Percentiles rank a stretch among this genome's conserved stretches.
Evolutionary conservation across 164 flowering plant genomes (phyloP).

Genomic region (Taxillus chinensis): DNA sequence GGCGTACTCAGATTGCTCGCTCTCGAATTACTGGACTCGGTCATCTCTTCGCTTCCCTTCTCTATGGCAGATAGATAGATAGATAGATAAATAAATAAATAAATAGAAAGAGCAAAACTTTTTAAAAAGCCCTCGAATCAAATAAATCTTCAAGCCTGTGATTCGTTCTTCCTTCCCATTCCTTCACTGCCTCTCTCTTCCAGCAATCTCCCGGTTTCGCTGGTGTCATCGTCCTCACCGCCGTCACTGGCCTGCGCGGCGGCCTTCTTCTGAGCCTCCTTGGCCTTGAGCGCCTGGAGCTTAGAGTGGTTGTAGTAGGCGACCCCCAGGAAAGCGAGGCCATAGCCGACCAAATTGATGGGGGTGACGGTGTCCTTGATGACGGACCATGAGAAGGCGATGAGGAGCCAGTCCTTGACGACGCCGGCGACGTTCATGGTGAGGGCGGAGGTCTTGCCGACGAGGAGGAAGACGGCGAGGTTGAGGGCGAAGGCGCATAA

Average conservation of each 20-base stretch:
- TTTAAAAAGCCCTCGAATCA: not conserved
- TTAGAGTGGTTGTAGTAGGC: constrained; percentile 36
- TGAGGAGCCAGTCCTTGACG: constrained; percentile 41
- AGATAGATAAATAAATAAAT: not conserved
- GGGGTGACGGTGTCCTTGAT: constrained; percentile 35
- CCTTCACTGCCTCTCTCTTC: constrained; percentile 27
- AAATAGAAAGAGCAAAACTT: not conserved
- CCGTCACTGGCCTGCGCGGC: constrained; percentile 21
- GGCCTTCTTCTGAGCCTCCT: constrained; percentile 42
- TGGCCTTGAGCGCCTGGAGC: constrained; percentile 35
- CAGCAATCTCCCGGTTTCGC: constrained; percentile 22
- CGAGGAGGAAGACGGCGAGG: constrained; percentile 31
- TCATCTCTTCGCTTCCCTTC: not conserved
- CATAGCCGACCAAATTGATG: constrained; percentile 35
- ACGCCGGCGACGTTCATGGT: constrained; percentile 48
- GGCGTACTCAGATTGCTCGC: not conserved
- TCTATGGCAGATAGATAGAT: not conserved
- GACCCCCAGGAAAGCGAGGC: constrained; percentile 36
- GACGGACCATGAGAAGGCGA: constrained; percentile 42
- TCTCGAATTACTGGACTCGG: not conserved
- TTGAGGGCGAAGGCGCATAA: constrained; percentile 35
- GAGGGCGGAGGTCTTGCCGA: constrained; percentile 38
- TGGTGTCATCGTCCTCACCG: constrained; percentile 8
- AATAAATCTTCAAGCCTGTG: not conserved
- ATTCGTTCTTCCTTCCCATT: constrained; percentile 1